phyloP scores from a whole-genome alignment of 2,329 filamentous ascomycete species.

The Anthostomella pinea region DNA sequence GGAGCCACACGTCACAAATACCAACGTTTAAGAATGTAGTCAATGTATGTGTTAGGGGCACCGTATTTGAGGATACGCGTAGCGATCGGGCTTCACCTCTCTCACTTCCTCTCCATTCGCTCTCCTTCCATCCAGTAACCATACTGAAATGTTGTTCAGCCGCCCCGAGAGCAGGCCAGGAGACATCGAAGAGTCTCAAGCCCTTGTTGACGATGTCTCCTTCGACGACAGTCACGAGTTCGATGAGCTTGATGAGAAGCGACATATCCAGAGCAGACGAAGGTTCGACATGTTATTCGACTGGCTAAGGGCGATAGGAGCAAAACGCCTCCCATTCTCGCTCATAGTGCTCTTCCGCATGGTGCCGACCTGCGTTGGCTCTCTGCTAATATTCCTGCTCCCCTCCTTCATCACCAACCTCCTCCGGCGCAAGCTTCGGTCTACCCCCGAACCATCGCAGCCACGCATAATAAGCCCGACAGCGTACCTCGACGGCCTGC shows the following conservation, averaged over 20 bases:
- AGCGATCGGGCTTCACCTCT: too few relatives aligned
- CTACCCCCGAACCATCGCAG: not conserved
- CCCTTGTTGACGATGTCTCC: not conserved
- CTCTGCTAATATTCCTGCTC: not conserved
- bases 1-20: too few relatives aligned
- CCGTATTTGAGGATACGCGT: too few relatives aligned
- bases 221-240: not conserved
- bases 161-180: too few relatives aligned
- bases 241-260: not conserved
- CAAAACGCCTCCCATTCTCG: too few relatives aligned
- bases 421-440: not conserved
- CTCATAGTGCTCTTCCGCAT: not conserved
- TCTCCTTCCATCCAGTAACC: too few relatives aligned
- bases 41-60: too few relatives aligned
- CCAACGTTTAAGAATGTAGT: too few relatives aligned
- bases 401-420: constrained; percentile 4
- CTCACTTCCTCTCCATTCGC: too few relatives aligned
- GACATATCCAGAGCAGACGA: not conserved
- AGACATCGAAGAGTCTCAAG: not conserved
- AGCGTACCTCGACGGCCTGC: constrained; percentile 5
- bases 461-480: not conserved
- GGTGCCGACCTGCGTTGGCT: not conserved
- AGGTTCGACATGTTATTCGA: not conserved
- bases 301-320: too few relatives aligned
- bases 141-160: too few relatives aligned